These are phyloP conservation scores for Nigrograna mackinnonii DNA, from an alignment of 2,329 filamentous ascomycete species.

Conservation along the genomic window DNA sequence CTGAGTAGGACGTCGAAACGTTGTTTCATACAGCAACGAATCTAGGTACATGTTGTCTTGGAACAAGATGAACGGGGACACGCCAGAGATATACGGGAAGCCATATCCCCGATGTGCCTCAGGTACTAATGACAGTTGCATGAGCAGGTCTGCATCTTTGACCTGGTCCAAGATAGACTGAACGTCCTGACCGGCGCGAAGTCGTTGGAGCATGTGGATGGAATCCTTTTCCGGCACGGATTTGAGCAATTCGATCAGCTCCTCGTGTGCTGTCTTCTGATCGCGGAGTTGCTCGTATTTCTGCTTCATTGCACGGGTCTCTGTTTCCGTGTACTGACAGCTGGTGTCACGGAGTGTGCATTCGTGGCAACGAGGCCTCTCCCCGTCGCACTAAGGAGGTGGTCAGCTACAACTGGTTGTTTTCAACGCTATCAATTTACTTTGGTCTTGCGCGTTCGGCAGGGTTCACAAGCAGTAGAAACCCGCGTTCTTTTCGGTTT, in stretches of 20 bases:
- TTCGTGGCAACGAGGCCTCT: neutral
- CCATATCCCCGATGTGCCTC: neutral
- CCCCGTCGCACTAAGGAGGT: conserved; percentile 1
- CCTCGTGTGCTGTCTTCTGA: neutral
- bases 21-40: neutral
- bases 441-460: neutral
- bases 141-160: conserved; percentile 1
- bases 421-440: neutral
- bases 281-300: neutral
- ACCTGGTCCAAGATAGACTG: neutral
- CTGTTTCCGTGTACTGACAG: neutral
- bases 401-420: neutral
- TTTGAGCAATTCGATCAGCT: neutral
- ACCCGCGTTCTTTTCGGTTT: neutral
- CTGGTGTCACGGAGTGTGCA: neutral
- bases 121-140: neutral
- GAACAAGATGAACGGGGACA: neutral
- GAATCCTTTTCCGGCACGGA: neutral
- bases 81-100: neutral
- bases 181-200: neutral
- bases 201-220: neutral
- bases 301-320: neutral
- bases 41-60: neutral
- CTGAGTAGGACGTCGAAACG: neutral
- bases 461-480: neutral